These are phyloP conservation scores for Erythrobasidium hasegawianum DNA, from an alignment of 1,284 basidiomycete genomes.

Conservation along the genomic window DNA sequence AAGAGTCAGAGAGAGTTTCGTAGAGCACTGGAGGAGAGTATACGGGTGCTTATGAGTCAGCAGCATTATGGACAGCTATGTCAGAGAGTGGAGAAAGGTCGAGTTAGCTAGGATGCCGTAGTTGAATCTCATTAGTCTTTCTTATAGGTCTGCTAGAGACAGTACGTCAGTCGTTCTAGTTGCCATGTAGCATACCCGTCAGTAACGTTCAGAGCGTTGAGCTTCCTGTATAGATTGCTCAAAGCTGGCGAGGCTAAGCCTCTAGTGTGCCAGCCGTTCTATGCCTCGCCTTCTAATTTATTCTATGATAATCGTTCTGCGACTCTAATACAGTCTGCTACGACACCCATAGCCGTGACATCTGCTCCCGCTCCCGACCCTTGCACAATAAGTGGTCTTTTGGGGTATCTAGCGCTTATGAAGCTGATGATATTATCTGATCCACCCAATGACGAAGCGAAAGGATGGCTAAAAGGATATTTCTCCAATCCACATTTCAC, in stretches of 20 bases:
- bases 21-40: neutral
- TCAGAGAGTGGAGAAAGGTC: slow-evolving; percentile 11
- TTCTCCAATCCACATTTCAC: slow-evolving; percentile 86
- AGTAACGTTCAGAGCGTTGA: too few species aligned
- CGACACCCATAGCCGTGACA: slow-evolving; percentile 96
- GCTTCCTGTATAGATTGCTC: too few species aligned
- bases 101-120: too few species aligned
- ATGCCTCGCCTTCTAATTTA: neutral
- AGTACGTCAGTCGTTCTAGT: too few species aligned
- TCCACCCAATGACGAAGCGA: slow-evolving; percentile 89
- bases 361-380: slow-evolving; percentile 94
- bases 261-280: too few species aligned
- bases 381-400: slow-evolving; percentile 83
- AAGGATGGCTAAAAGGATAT: slow-evolving; percentile 83
- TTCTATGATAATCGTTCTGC: slow-evolving; percentile 45
- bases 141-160: too few species aligned
- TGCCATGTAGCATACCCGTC: too few species aligned
- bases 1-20: slow-evolving; percentile 27
- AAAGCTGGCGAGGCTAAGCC: too few species aligned
- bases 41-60: slow-evolving; percentile 16
- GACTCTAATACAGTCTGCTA: slow-evolving; percentile 61
- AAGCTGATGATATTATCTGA: slow-evolving; percentile 99
- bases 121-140: too few species aligned
- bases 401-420: slow-evolving; percentile 75
- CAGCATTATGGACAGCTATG: slow-evolving; percentile 12